Percentiles rank a stretch among this genome's conserved stretches.
Conservation (phyloP, 2,329 filamentous ascomycete genomes). For the Sporothrix variecibatus region DNA sequence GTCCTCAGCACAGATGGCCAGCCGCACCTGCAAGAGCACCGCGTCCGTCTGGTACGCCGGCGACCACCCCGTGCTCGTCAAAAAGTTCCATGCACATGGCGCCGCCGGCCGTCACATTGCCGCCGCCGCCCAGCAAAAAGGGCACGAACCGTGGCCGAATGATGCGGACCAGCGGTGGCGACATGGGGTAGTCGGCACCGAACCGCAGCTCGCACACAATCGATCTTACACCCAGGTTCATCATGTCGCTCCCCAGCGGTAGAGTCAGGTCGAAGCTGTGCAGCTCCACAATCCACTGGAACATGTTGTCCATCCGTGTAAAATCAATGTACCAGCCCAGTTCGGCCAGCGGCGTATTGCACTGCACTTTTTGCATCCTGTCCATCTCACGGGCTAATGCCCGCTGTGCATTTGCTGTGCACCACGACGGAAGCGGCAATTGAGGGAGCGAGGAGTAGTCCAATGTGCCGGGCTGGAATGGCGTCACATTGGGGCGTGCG, state of each 20-base stretch:
- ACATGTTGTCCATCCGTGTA: constrained; percentile 68
- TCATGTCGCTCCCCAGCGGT: constrained; percentile 76
- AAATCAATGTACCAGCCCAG: constrained; percentile 84
- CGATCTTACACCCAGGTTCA: constrained; percentile 59
- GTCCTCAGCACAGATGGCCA: constrained; percentile 71
- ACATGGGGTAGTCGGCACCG: constrained; percentile 71
- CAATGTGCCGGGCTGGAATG: constrained; percentile 68
- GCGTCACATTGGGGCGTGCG: constrained; percentile 33
- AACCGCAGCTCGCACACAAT: constrained; percentile 83
- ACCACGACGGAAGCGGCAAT: constrained; percentile 67
- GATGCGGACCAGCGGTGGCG: constrained; percentile 82
- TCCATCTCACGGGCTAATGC: constrained; percentile 66
- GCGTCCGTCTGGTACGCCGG: constrained; percentile 73
- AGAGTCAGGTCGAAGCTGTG: constrained; percentile 74
- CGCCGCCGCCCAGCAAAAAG: constrained; percentile 73
- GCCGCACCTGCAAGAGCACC: constrained; percentile 75
- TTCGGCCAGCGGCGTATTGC: constrained; percentile 57
- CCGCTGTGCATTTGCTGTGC: constrained; percentile 61
- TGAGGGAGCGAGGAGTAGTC: constrained; percentile 63
- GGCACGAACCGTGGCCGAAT: constrained; percentile 76
- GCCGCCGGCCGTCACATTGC: constrained; percentile 81
- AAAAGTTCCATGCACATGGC: constrained; percentile 80
- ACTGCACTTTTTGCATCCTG: constrained; percentile 65
- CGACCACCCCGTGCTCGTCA: constrained; percentile 83
- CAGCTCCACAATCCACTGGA: constrained; percentile 89